phyloP scores from a whole-genome alignment of 1,284 basidiomycete genomes.

The Neonothopanus nambi region DNA sequence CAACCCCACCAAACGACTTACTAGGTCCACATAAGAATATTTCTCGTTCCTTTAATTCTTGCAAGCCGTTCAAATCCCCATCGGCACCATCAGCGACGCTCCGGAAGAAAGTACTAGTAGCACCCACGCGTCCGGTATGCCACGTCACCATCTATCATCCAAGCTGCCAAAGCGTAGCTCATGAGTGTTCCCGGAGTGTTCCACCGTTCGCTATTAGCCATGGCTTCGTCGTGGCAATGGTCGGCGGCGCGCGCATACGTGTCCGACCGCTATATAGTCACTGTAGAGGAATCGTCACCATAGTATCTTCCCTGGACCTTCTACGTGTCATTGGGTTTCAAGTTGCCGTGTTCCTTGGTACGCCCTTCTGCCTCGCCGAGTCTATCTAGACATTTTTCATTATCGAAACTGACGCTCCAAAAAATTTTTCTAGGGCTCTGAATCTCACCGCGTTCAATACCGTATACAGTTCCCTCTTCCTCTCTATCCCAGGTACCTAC shows the following conservation, averaged over 20 bases:
- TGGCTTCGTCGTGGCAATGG: constrained; percentile 23
- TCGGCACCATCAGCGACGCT: too few species aligned
- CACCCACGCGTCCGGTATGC: constrained; percentile 31
- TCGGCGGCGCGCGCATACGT: constrained; percentile 26
- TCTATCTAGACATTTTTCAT: too few species aligned
- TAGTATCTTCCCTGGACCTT: constrained; percentile 22
- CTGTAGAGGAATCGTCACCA: constrained; percentile 26
- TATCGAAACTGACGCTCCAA: too few species aligned
- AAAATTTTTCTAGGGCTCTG: constrained; percentile 24
- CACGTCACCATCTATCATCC: constrained; percentile 13
- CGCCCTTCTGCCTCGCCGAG: background rate
- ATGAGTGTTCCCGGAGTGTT: too few species aligned
- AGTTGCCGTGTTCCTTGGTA: constrained; percentile 18
- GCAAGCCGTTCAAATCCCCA: too few species aligned
- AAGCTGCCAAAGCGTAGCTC: constrained; percentile 13
- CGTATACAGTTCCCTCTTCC: constrained; percentile 52
- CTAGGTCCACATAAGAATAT: constrained; percentile 42
- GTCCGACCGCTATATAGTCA: constrained; percentile 34
- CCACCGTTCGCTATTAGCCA: constrained; percentile 18
- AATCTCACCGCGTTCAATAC: constrained; percentile 41
- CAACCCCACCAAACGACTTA: constrained; percentile 32
- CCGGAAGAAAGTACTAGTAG: constrained; percentile 28
- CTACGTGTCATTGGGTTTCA: constrained; percentile 30
- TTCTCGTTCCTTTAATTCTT: constrained; percentile 23
- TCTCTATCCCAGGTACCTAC: constrained; percentile 51